Evolutionary conservation across 2,329 filamentous ascomycete genomes (phyloP), one percentile per base, ranked within the genome.

Genomic region (Chaetomiaceae sp.): DNA sequence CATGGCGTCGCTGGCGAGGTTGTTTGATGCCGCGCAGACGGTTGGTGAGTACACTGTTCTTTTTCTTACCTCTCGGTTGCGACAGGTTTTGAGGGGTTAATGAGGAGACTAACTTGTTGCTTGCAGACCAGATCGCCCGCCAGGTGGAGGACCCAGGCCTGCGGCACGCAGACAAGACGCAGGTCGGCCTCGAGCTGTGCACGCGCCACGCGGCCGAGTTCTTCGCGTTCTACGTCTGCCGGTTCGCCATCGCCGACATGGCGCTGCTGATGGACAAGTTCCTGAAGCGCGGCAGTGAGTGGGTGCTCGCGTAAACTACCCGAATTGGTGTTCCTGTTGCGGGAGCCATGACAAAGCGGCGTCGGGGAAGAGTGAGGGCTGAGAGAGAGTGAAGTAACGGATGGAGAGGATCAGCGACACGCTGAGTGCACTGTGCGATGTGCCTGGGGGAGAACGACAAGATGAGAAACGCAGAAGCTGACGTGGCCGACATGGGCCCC

Each of bases 141-240:
- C 91, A 96, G 71, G 89, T 96, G 38, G 91, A 96, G 63, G 91
- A 97, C 62, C 91, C 91, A 6, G 91, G 91, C 9, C 77, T 97
- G 45, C 86, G 87, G 57, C 88, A 93, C 66, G 89, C 88, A 15
- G 91, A 90, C 57, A 89, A 88, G 60, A 97, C 93, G 8, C 90
- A 96, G 62, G 90, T 98, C 43, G 93, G 93, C 9, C 78, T 98
- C 27, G 93, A 98, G 68, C 77, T 98, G 33, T 93, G 88, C 63
- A 89, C 89, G 29, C 81, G 91, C 33, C 91, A 96, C 65, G 93
- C 91, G 7, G 88, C 91, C 27, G 93, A 98, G 67, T 98, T 98
- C 67, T 98, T 98, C 64, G 90, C 85, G 14, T 96, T 98, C 66
- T 97, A 93, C 64, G 78, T 98, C 22, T 96, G 91, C 66, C 84